These are phyloP conservation scores for Plectosphaerella sp. DNA, from an alignment of 2,329 filamentous ascomycete species.

Conservation along the genomic window DNA sequence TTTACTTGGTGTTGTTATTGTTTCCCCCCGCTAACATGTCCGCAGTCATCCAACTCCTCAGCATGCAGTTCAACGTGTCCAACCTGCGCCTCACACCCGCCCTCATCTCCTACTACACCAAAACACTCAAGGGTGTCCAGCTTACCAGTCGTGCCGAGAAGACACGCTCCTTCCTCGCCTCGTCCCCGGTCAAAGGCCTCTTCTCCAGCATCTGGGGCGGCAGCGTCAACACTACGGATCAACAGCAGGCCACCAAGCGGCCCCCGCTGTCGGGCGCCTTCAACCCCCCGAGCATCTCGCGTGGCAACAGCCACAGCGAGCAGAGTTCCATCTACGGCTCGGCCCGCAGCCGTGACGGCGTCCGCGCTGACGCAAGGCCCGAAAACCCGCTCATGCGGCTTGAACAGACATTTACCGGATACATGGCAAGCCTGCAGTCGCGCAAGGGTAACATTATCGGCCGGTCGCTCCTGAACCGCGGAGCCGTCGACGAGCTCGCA, in stretches of 20 bases:
- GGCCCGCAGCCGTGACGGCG: conserved; percentile 41
- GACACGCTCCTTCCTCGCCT: conserved; percentile 64
- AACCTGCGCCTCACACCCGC: conserved; percentile 62
- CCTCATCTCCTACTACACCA: conserved; percentile 73
- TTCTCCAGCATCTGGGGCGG: conserved; percentile 76
- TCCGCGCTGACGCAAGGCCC: conserved; percentile 42
- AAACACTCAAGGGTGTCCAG: conserved; percentile 67
- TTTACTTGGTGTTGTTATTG: background rate
- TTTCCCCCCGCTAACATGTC: conserved; percentile 25
- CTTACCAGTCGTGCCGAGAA: conserved; percentile 60
- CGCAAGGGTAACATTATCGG: conserved; percentile 85
- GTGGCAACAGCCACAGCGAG: conserved; percentile 44
- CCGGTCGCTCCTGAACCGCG: conserved; percentile 66
- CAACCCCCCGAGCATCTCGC: conserved; percentile 29
- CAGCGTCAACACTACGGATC: conserved; percentile 35
- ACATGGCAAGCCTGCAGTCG: conserved; percentile 75
- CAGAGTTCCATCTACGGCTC: conserved; percentile 51
- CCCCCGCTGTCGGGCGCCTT: conserved; percentile 32
- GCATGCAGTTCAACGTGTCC: conserved; percentile 62
- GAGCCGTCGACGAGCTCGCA: conserved; percentile 67
- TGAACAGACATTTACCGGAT: conserved; percentile 81
- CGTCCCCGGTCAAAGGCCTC: conserved; percentile 81
- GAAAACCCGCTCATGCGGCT: conserved; percentile 67
- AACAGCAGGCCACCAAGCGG: conserved; percentile 30
- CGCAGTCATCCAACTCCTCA: conserved; percentile 67